phyloP scores from a whole-genome alignment of 1,139 yeast species.

The Arxiozyma bovina region DNA sequence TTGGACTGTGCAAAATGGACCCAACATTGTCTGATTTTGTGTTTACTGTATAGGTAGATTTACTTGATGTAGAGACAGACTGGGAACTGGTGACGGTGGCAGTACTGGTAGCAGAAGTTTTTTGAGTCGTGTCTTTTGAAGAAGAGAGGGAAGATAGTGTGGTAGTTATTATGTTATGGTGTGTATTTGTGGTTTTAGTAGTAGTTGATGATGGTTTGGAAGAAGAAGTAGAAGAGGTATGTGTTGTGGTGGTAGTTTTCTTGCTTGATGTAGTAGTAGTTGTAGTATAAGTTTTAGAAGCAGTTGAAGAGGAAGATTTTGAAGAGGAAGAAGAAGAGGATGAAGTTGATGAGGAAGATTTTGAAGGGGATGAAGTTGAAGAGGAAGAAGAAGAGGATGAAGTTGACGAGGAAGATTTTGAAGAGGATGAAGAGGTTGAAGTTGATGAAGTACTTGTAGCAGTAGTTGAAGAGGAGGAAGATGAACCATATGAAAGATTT shows the following conservation, averaged over 20 bases:
- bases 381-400: constrained; percentile 8
- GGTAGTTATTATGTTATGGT: background rate
- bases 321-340: constrained; percentile 9
- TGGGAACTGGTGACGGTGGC: background rate
- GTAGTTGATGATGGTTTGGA: background rate
- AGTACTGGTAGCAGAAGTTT: background rate
- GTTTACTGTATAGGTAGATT: background rate
- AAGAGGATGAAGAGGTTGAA: constrained; percentile 7
- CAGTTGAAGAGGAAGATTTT: constrained; percentile 8
- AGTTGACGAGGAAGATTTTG: constrained; percentile 9
- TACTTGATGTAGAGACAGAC: background rate
- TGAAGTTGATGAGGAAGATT: constrained; percentile 11
- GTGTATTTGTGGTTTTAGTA: background rate
- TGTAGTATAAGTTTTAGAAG: constrained; percentile 4
- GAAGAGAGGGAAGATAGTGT: background rate
- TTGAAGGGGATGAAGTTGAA: constrained; percentile 13
- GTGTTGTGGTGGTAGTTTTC: constrained; percentile 3
- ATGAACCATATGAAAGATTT: constrained; percentile 7
- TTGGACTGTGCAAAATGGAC: background rate
- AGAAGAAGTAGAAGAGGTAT: background rate
- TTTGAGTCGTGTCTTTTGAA: background rate
- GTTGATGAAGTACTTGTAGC: constrained; percentile 7
- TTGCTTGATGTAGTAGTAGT: constrained; percentile 8
- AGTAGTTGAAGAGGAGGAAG: constrained; percentile 12
- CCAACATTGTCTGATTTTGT: background rate